Conservation (phyloP, 768 basidiomycete genomes). For the Russula virescens region DNA sequence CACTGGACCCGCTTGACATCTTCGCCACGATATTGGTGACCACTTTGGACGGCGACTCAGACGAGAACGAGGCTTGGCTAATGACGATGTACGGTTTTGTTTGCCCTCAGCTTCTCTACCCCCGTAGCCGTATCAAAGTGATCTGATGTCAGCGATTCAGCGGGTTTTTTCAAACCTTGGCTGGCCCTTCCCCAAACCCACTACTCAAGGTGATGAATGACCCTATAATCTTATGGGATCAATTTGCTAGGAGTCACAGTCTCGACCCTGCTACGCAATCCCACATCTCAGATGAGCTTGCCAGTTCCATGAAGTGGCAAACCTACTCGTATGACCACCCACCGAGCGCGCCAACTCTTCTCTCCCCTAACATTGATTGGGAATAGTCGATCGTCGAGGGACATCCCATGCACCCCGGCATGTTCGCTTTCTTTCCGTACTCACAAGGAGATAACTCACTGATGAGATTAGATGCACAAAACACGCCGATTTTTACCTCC, state of each 20-base stretch:
- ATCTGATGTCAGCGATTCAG: not conserved
- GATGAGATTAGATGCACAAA: constrained; percentile 48
- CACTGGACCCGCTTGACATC: constrained; percentile 55
- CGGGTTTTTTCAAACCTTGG: not conserved
- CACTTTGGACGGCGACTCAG: constrained; percentile 26
- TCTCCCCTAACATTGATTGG: constrained; percentile 49
- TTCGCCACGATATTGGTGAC: constrained; percentile 38
- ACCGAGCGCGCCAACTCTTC: constrained; percentile 39
- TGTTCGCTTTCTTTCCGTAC: constrained; percentile 30
- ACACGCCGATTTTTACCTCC: constrained; percentile 48
- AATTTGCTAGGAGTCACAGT: constrained; percentile 35
- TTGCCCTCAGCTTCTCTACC: not conserved
- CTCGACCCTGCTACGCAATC: constrained; percentile 33
- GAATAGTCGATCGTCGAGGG: constrained; percentile 58
- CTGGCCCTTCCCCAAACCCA: constrained; percentile 1
- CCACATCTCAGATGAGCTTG: constrained; percentile 44
- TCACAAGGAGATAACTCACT: not conserved
- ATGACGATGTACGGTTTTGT: not conserved
- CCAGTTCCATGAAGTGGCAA: constrained; percentile 50
- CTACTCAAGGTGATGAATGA: constrained; percentile 19
- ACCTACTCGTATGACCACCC: constrained; percentile 47
- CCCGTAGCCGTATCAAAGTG: not conserved
- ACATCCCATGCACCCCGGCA: constrained; percentile 57
- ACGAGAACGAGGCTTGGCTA: constrained; percentile 5
- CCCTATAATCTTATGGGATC: constrained; percentile 41